Evolutionary conservation across 2,329 filamentous ascomycete genomes (phyloP), one percentile per base, ranked within the genome.

Genomic region (Fusarium abutilonis): DNA sequence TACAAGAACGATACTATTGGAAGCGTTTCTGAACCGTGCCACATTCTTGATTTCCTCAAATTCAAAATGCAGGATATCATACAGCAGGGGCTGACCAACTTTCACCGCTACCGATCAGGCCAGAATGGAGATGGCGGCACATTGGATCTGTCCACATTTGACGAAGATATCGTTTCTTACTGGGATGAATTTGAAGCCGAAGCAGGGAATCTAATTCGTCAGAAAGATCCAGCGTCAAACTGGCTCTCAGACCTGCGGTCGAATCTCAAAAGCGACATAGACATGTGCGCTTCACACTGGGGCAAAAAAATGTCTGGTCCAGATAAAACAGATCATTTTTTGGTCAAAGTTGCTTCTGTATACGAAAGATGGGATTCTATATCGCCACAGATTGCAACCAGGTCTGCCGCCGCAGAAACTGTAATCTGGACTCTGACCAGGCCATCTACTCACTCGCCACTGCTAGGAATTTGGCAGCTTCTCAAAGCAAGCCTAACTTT

Each of bases 401-500:
- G 11, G 5, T 42, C 38, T 9, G 5, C 11, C 2, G 28, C 17
- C 5, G 38, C 31, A 15, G 9, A 11, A 13, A 3, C 14, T 2
- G 9, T 36, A 4, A 21, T 26, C 8, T 42, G 45, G 45, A 15
- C 31, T 9, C 46, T 49, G 4, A 49, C 38, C 28, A 15, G 28
- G 7, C 46, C 17, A 34, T 49, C 7, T 1, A 34, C 19, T 35
- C 19, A 41, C n/a, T 41, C 29, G 17, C 4, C n/a, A 35, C 2
- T 4, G 7, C 17, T 51, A 7, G 31, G 23, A 4, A 9, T 3
- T 1, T 51, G 39, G 39, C 13, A 51, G 2, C 48, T 51, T 38
- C 39, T 51, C 6, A 51, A 51, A 51, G 48, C 48, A 6, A 51
- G 48, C 28, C 39, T 51, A 1, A 51, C 48, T 11, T 51, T 51